Evolutionary conservation across 2,329 filamentous ascomycete genomes (phyloP), one percentile per base, ranked within the genome.

Genomic region (Fusarium transvaalense): DNA sequence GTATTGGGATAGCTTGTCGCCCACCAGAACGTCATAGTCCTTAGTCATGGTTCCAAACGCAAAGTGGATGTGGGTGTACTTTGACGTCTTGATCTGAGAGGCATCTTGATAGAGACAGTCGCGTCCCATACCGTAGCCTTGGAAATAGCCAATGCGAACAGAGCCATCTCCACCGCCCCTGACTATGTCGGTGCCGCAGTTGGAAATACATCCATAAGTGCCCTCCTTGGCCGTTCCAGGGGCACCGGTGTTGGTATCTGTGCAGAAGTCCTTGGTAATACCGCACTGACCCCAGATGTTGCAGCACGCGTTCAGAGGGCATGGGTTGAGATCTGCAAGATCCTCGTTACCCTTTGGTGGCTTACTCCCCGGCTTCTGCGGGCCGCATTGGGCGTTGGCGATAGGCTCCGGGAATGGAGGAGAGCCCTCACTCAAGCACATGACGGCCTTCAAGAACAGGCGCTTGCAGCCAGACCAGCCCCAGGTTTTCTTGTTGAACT

Each of bases 111-210:
- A 45, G 1, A 74, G 48, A 23, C 75, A 76, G 6, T 38, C 15
- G 0, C 64, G 52, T 7, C 29, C 31, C 23, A 52, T 14, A 8
- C 38, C 35, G 9, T 55, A 64, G 5, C 34, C 56, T 12, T 65
- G 52, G n/a, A 58, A 64, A n/a, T 68, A 68, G 0, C 32, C 48
- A 34, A 67, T 31, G 0, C 23, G 39, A 25, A 47, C 12, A 2
- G 17, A 25, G 17, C 35, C 55, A 6, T 45, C 32, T 9, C 34
- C 64, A 4, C 13, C 10, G 21, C 55, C 54, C 2, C 59, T 64
- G 14, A 72, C 56, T 17, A 74, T 71, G 45, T 66, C 75, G 7
- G 64, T 77, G 17, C 81, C 80, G 47, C 81, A 83, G 71, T 82
- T 81, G 23, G 75, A 78, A 21, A 82, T 78, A 61, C 81, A 61